Evolutionary conservation across 495 filamentous ascomycete species (phyloP), one percentile per base, ranked within the genome.

Genomic region (Aspergillus ostianus): DNA sequence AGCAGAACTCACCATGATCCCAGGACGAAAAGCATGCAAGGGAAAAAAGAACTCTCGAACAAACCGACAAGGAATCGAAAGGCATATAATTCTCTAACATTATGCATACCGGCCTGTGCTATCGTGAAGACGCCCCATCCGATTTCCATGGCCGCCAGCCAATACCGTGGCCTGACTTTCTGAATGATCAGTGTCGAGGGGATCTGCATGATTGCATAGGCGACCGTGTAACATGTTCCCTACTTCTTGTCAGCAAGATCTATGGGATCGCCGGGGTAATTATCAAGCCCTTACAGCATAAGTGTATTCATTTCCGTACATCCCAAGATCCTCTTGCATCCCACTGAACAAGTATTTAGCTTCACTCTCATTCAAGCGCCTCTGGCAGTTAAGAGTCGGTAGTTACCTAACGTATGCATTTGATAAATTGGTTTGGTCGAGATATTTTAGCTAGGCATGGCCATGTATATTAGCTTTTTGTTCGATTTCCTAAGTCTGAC

Each of bases 81-180:
- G 4, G 65, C 65, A 51, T 64, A 64, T 0, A 67, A 32, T 29
- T 63, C 27, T 1, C 52, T 13, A 1, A 62, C 59, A 17, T 53
- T 60, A 4, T 58, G 50, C 56, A 60, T 55, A 0, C 55, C n/a
- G 65, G 58, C 48, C 65, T 72, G 47, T 67, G 72, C 27, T 68
- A 77, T 23, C 0, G 78, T 79, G 46, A 77, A 70, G 1, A 73
- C 48, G 0, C 72, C 74, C 78, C 78, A 80, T 19, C 66, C 70
- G 44, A 79, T 66, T 45, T 79, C 77, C 15, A 78, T 68, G 8
- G 66, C 70, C 0, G 76, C 64, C 12, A 80, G 60, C 70, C 72
- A 79, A 17, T 67, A 61, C 5, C 65, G 66, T 0, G 69, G 71
- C 13, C 71, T 57, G 12, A 74, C 47, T 7, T 47, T 45, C 15